These are phyloP conservation scores for Colletotrichum scovillei DNA, from an alignment of 2,329 filamentous ascomycete genomes.

Conservation along the genomic window DNA sequence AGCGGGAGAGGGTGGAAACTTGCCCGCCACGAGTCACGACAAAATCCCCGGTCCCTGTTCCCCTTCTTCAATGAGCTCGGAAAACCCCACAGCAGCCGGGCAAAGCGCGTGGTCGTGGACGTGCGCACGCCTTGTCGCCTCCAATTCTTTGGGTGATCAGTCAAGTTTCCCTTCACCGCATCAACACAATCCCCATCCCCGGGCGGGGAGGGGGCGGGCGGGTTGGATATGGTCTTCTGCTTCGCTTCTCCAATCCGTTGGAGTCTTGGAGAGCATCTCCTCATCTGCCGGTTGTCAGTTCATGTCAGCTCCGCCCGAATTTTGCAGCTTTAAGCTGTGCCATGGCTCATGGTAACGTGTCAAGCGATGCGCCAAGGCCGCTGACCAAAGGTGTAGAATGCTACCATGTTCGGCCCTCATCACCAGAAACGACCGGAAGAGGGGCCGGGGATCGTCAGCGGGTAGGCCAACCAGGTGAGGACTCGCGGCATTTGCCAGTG, in stretches of 20 bases:
- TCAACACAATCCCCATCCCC: background rate
- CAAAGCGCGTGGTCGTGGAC: conserved; percentile 11
- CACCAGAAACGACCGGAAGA: background rate
- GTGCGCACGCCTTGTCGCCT: background rate
- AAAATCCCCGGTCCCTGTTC: conserved; percentile 22
- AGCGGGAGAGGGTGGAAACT: background rate
- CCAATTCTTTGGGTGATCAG: background rate
- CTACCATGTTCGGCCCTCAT: conserved; percentile 12
- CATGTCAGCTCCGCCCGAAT: background rate
- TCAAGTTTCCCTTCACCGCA: conserved; percentile 21
- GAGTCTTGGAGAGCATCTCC: background rate
- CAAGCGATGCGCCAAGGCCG: conserved; percentile 4
- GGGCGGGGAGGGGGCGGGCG: background rate
- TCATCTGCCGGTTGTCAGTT: conserved; percentile 4
- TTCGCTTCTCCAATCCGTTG: background rate
- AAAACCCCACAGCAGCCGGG: conserved; percentile 24
- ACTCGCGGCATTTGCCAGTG: conserved; percentile 13
- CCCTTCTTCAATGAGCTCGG: background rate
- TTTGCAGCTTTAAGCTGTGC: background rate
- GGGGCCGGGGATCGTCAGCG: background rate
- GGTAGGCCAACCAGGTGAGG: background rate
- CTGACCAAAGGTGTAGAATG: background rate
- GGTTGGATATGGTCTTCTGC: background rate
- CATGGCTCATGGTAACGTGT: background rate
- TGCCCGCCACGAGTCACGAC: conserved; percentile 18